Percentiles rank a stretch among this genome's conserved stretches.
phyloP scores from a whole-genome alignment of 2,329 filamentous ascomycete genomes.

The Phialophora chinensis region DNA sequence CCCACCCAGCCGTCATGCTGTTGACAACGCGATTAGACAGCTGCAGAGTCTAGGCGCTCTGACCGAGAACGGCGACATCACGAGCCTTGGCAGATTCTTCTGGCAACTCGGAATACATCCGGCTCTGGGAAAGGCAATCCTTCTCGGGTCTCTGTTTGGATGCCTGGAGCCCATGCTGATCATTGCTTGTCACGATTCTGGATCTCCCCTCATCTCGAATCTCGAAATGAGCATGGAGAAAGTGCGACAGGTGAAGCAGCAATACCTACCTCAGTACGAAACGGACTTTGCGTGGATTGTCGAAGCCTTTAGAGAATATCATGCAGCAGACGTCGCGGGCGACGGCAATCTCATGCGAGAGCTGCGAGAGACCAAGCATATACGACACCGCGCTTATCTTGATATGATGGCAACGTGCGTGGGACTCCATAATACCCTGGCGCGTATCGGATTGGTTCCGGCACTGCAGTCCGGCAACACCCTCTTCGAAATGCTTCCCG shows the following conservation, averaged over 20 bases:
- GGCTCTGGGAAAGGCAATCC: conserved; percentile 88
- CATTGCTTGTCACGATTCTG: conserved; percentile 61
- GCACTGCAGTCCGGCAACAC: conserved; percentile 5
- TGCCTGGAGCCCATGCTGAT: conserved; percentile 92
- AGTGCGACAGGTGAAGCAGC: conserved; percentile 20
- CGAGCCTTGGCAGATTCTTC: conserved; percentile 81
- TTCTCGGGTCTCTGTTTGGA: conserved; percentile 83
- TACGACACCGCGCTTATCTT: conserved; percentile 28
- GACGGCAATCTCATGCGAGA: conserved; percentile 12
- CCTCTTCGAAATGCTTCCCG: conserved; percentile 27
- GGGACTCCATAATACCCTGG: conserved; percentile 22
- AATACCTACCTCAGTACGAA: conserved; percentile 22
- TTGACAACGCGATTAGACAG: conserved; percentile 87
- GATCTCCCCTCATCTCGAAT: conserved; percentile 23
- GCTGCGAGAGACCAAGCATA: conserved; percentile 21
- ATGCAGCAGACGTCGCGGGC: conserved; percentile 25
- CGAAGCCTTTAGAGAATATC: conserved; percentile 32
- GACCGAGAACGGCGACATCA: conserved; percentile 80
- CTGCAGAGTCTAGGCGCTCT: conserved; percentile 90
- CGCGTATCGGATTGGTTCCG: conserved; percentile 20
- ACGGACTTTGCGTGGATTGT: conserved; percentile 29
- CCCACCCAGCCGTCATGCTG: conserved; percentile 87
- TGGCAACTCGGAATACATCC: conserved; percentile 90
- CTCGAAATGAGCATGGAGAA: conserved; percentile 17
- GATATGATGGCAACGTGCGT: conserved; percentile 30